phyloP scores from a whole-genome alignment of 2,329 filamentous ascomycete genomes.

The Hymenoscyphus linearis region DNA sequence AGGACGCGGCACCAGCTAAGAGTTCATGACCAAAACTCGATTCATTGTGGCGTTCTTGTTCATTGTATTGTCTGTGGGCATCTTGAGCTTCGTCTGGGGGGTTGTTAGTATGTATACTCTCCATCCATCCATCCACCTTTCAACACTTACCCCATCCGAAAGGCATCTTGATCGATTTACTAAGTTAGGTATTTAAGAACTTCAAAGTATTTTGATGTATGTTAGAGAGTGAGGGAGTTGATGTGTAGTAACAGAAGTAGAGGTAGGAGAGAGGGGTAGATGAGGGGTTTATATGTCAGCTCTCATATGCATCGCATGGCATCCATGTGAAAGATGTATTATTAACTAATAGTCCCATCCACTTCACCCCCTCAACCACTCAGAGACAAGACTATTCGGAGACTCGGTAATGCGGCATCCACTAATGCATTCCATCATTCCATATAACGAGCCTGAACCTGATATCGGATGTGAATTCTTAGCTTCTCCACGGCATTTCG shows the following conservation, averaged over 20 bases:
- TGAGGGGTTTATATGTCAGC: conserved; percentile 12
- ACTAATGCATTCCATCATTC: background rate
- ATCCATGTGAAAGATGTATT: background rate
- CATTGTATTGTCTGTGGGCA: conserved; percentile 37
- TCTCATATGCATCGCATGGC: background rate
- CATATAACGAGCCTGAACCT: background rate
- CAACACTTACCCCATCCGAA: conserved; percentile 26
- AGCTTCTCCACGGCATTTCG: background rate
- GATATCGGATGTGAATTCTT: background rate
- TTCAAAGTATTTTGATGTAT: conserved; percentile 2
- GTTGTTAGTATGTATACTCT: background rate
- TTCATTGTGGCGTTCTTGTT: conserved; percentile 48
- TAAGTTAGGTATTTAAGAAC: conserved; percentile 2
- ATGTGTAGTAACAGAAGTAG: background rate
- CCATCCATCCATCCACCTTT: background rate
- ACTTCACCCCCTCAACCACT: background rate
- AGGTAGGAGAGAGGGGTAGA: conserved; percentile 2
- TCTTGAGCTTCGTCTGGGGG: conserved; percentile 38
- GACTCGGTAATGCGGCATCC: too few species aligned
- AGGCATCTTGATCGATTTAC: conserved; percentile 25
- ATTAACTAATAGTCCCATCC: background rate
- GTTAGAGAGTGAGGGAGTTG: conserved; percentile 1
- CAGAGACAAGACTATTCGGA: too few species aligned
- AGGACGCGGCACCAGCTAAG: conserved; percentile 69
- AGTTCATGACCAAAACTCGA: conserved; percentile 66